A percentile compares a stretch with the other conserved stretches of the same genome.
phyloP scores from a whole-genome alignment of 2,329 filamentous ascomycete genomes.

The Proliferodiscus dingleyae region DNA sequence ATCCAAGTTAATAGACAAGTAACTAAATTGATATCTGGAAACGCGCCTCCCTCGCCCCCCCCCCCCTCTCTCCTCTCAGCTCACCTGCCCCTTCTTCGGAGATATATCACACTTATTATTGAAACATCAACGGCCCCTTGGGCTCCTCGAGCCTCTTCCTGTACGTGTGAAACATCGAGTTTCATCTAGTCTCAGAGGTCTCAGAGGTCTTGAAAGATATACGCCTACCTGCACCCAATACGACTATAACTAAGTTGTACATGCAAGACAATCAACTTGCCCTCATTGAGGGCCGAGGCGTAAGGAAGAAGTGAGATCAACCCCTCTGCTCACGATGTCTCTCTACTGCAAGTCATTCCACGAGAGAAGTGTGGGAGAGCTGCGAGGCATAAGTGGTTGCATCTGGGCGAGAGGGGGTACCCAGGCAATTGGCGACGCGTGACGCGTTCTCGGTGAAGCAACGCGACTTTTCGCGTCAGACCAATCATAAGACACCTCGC shows the following conservation, averaged over 20 bases:
- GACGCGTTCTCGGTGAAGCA: not conserved
- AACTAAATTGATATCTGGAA: too few species aligned
- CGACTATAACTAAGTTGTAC: not conserved
- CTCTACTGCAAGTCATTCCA: constrained; percentile 1
- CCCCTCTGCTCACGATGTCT: not conserved
- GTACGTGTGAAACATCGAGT: not conserved
- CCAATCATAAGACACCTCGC: not conserved
- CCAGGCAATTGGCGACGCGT: too few species aligned
- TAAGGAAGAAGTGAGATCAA: constrained; percentile 1
- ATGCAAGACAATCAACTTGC: constrained; percentile 1
- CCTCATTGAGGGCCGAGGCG: not conserved
- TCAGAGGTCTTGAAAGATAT: too few species aligned
- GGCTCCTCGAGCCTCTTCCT: not conserved
- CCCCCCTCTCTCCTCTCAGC: not conserved
- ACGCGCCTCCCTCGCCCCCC: not conserved
- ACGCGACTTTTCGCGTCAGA: constrained; percentile 8
- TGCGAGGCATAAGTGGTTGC: constrained; percentile 5
- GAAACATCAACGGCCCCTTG: not conserved
- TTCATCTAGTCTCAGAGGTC: not conserved
- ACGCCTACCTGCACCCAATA: not conserved
- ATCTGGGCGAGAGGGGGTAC: constrained; percentile 1
- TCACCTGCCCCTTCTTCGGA: not conserved
- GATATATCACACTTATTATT: not conserved
- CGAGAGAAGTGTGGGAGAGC: not conserved
- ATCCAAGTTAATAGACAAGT: too few species aligned